Evolutionary conservation across 805 yeast genomes (phyloP).

Genomic region (Yarrowia sp.): DNA sequence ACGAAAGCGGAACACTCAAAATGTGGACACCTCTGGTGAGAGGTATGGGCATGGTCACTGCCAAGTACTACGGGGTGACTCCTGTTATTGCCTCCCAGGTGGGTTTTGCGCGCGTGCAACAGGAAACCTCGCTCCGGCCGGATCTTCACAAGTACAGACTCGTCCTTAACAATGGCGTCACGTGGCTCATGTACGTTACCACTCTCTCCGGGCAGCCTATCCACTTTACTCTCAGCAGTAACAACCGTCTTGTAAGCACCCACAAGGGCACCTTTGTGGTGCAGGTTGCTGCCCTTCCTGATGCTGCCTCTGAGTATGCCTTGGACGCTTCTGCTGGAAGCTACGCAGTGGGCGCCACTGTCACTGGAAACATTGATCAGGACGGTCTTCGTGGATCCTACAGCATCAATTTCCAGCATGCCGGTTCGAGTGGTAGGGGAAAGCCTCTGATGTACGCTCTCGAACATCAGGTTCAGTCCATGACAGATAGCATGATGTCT

Average conservation of each 20-base stretch:
- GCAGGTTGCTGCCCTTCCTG: slow-evolving; percentile 56
- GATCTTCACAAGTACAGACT: slow-evolving; percentile 52
- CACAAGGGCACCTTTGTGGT: slow-evolving; percentile 50
- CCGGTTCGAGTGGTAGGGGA: slow-evolving; percentile 28
- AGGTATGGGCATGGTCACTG: slow-evolving; percentile 60
- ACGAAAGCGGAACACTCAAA: slow-evolving; percentile 25
- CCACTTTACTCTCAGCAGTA: slow-evolving; percentile 35
- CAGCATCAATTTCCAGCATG: slow-evolving; percentile 29
- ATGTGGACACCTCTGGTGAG: slow-evolving; percentile 46
- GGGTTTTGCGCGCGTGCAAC: slow-evolving; percentile 55
- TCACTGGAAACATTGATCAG: slow-evolving; percentile 40
- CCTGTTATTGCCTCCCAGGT: slow-evolving; percentile 50
- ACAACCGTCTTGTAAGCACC: slow-evolving; percentile 45
- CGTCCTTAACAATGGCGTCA: slow-evolving; percentile 51
- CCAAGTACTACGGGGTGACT: slow-evolving; percentile 40
- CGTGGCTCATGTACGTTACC: slow-evolving; percentile 62
- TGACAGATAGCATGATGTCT: slow-evolving; percentile 36
- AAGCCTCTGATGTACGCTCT: slow-evolving; percentile 50
- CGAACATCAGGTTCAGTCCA: slow-evolving; percentile 53
- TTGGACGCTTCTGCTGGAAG: slow-evolving; percentile 64
- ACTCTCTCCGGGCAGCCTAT: slow-evolving; percentile 30
- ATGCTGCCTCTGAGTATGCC: slow-evolving; percentile 34
- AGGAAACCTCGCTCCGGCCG: slow-evolving; percentile 40
- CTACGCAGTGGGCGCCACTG: slow-evolving; percentile 49
- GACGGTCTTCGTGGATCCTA: slow-evolving; percentile 1